These are phyloP conservation scores for Rhodotorula graminis DNA, from an alignment of 768 basidiomycete species.

Conservation along the genomic window DNA sequence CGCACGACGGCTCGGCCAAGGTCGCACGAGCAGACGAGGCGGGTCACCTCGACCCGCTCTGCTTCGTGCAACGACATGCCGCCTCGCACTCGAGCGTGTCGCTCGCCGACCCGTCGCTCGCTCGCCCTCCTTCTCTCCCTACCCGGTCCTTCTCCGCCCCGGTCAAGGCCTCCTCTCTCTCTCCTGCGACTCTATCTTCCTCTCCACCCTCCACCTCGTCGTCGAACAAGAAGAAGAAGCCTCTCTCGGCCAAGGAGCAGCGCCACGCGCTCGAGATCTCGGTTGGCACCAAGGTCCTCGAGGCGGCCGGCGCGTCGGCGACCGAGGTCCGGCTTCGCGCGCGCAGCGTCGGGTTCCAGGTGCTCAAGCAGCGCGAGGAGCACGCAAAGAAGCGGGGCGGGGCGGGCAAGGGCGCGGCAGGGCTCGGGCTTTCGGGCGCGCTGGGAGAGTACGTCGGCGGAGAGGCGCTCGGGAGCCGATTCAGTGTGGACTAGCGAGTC, in stretches of 20 bases:
- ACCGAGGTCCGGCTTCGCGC: conserved; percentile 29
- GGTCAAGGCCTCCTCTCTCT: neutral
- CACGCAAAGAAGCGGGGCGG: conserved; percentile 12
- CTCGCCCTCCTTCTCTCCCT: neutral
- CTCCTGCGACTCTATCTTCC: neutral
- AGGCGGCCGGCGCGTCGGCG: conserved; percentile 22
- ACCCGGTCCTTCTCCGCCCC: neutral
- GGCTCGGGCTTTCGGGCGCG: neutral
- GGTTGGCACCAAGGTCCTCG: conserved; percentile 9
- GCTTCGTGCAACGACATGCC: neutral
- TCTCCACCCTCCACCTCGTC: neutral
- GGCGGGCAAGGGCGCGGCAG: neutral
- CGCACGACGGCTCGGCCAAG: neutral
- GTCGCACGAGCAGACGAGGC: neutral
- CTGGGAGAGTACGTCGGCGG: conserved; percentile 1
- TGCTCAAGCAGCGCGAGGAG: conserved; percentile 21
- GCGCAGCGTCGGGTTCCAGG: conserved; percentile 30
- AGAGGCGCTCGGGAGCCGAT: neutral
- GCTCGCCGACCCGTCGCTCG: neutral
- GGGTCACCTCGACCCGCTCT: neutral
- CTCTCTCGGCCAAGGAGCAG: neutral
- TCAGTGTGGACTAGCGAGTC: neutral
- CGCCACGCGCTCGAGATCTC: conserved; percentile 12
- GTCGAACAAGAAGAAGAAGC: neutral
- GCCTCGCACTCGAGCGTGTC: neutral